Conservation (phyloP, 371 early-diverging fungal genomes). For the Phascolomyces articulosus region DNA sequence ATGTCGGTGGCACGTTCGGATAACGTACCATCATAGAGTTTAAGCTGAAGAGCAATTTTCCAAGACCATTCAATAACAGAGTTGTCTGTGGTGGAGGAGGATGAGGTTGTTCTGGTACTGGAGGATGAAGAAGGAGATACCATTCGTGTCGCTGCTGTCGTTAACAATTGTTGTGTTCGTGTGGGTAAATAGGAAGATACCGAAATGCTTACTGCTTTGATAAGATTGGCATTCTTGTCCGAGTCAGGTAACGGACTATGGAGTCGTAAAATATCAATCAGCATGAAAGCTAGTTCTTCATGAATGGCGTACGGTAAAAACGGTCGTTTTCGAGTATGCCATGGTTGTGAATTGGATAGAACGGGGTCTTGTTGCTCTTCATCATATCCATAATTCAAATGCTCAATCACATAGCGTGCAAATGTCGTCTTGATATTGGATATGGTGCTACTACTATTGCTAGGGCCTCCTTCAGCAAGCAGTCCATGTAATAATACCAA, state of each 20-base stretch:
- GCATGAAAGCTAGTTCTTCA: conserved; percentile 45
- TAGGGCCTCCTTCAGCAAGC: conserved; percentile 23
- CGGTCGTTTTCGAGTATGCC: conserved; percentile 25
- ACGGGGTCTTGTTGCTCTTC: conserved; percentile 15
- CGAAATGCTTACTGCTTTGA: conserved; percentile 28
- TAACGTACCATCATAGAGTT: conserved; percentile 48
- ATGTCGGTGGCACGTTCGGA: conserved; percentile 34
- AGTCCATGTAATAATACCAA: conserved; percentile 41
- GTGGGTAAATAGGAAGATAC: conserved; percentile 35
- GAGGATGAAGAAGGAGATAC: neutral
- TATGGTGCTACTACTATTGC: neutral
- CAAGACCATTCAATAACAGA: conserved; percentile 59
- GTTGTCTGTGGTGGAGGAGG: too few relatives aligned
- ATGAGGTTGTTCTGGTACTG: conserved; percentile 7
- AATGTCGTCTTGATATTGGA: conserved; percentile 24
- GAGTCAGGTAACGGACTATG: conserved; percentile 34
- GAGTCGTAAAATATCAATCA: conserved; percentile 39
- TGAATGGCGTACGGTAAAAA: conserved; percentile 33
- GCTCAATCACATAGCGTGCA: conserved; percentile 46
- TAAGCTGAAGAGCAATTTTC: conserved; percentile 41
- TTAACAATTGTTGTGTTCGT: conserved; percentile 12
- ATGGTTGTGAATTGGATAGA: conserved; percentile 37
- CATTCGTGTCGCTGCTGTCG: conserved; percentile 31
- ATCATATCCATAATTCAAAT: conserved; percentile 45
- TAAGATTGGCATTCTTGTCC: conserved; percentile 16